Conservation (phyloP, 2,329 filamentous ascomycete species). For the Curvularia sp. region DNA sequence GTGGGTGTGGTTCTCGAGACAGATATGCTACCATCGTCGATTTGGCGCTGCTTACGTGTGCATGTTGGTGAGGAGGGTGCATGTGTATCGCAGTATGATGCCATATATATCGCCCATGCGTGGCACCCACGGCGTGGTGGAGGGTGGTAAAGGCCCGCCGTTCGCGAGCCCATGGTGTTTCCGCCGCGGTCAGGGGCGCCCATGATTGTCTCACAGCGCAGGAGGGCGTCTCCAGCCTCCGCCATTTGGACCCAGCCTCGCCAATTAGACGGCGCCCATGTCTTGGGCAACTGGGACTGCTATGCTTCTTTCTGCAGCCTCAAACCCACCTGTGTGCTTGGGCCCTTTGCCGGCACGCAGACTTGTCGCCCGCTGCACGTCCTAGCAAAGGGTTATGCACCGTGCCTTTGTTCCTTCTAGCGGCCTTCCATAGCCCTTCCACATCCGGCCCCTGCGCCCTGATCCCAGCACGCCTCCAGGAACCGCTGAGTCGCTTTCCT, state of each 20-base stretch:
- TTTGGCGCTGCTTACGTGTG: neutral
- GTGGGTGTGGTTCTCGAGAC: constrained; percentile 1
- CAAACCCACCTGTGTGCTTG: constrained; percentile 24
- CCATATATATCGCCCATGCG: constrained; percentile 5
- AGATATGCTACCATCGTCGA: constrained; percentile 6
- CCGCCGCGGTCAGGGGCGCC: constrained; percentile 32
- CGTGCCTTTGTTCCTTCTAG: constrained; percentile 32
- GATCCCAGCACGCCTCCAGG: constrained; percentile 21
- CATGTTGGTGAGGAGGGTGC: neutral
- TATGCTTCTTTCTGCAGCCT: constrained; percentile 22
- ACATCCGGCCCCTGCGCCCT: constrained; percentile 24
- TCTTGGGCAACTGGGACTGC: constrained; percentile 21
- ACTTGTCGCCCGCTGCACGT: constrained; percentile 31
- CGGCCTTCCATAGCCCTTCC: constrained; percentile 36
- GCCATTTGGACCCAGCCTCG: constrained; percentile 13
- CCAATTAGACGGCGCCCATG: constrained; percentile 26
- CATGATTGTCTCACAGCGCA: constrained; percentile 23
- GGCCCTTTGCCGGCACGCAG: constrained; percentile 28
- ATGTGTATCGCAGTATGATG: neutral
- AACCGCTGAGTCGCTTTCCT: constrained; percentile 21
- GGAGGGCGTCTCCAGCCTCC: constrained; percentile 16
- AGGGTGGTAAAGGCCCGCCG: constrained; percentile 26
- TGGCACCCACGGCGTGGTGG: constrained; percentile 15
- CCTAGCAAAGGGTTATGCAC: constrained; percentile 30
- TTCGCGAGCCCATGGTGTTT: constrained; percentile 27